Conservation (phyloP, 768 basidiomycete species). For the Boletus rubroflammeus region DNA sequence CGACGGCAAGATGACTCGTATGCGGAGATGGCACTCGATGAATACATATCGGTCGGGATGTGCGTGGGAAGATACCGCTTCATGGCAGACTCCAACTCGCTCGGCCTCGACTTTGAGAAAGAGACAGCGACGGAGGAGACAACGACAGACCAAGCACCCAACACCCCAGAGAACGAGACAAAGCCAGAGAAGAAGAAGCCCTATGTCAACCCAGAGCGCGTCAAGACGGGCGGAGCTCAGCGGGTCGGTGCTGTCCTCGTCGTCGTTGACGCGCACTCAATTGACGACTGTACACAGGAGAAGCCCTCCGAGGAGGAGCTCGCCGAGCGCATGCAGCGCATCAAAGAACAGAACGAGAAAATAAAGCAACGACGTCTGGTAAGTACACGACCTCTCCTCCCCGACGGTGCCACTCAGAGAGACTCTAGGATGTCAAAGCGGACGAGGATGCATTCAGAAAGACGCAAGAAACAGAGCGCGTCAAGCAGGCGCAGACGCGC, state of each 20-base stretch:
- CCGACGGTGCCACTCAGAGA: background rate
- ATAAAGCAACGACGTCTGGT: conserved; percentile 69
- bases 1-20: too few relatives aligned
- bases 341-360: conserved; percentile 70
- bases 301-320: conserved; percentile 68
- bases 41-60: conserved; percentile 1
- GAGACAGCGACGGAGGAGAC: conserved; percentile 11
- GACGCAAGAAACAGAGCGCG: conserved; percentile 61
- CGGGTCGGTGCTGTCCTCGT: conserved; percentile 42
- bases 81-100: conserved; percentile 55
- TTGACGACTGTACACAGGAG: conserved; percentile 44
- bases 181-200: conserved; percentile 59
- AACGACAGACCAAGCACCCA: conserved; percentile 4
- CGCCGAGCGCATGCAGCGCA: conserved; percentile 63
- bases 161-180: conserved; percentile 10
- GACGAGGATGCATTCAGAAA: conserved; percentile 78
- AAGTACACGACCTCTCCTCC: conserved; percentile 19
- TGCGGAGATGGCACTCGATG: too few relatives aligned
- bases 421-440: conserved; percentile 66
- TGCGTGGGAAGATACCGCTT: conserved; percentile 24
- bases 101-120: conserved; percentile 67
- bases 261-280: background rate
- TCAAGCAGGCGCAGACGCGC: conserved; percentile 51
- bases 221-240: conserved; percentile 76
- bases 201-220: conserved; percentile 79